Base-by-base conservation (phyloP, 2,329 filamentous ascomycete species). In the Diplocarpon mali region DNA sequence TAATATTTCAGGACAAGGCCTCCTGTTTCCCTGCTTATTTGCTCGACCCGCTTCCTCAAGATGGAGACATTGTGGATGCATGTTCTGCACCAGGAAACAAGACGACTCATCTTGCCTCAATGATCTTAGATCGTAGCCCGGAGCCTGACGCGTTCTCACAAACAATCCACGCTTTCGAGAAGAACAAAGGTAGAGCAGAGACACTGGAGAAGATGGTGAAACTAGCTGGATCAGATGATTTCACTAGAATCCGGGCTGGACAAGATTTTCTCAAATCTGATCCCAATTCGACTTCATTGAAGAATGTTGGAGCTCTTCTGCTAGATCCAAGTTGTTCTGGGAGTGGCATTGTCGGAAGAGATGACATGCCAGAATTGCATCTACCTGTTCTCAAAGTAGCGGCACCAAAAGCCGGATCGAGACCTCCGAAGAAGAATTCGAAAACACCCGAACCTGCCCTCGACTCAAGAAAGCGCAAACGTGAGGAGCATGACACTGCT, bases 61-160 rank as follows among this genome's bases (percentile, higher is more conserved):
- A 82, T 52, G 86, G 86, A 17, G 79, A 92, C 57, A 69, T 93
- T 8, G 76, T 96, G n/a, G 92, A 98, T 63, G 85, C 85, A 0
- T 96, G 90, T 61, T 86, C 92, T 0, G 92, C 92, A 0, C 92
- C 92, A 1, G 92, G 92, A 5, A 98, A 98, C 64, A 98, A 98
- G 66, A 96, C 92, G 1, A 96, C 90, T 7, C 92, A 96, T 62
- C 67, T 94, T 38, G 88, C 89, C 0, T 83, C 87, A 2, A 76
- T 95, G 4, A 59, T 92, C 2, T 40, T 53, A 3, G 52, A 54
- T 39, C 68, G 62, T 42, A 66, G 64, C 39, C 32, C 51, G 12
- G 55, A 54, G 3, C 49, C 51, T 2, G 55, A 60, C 17, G 58
- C 54, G 35, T 53, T 49, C 45, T 49, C 55, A 13, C 65, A 68